Evolutionary conservation across 2,329 filamentous ascomycete species (phyloP).

Genomic region (Colletotrichum sp.): DNA sequence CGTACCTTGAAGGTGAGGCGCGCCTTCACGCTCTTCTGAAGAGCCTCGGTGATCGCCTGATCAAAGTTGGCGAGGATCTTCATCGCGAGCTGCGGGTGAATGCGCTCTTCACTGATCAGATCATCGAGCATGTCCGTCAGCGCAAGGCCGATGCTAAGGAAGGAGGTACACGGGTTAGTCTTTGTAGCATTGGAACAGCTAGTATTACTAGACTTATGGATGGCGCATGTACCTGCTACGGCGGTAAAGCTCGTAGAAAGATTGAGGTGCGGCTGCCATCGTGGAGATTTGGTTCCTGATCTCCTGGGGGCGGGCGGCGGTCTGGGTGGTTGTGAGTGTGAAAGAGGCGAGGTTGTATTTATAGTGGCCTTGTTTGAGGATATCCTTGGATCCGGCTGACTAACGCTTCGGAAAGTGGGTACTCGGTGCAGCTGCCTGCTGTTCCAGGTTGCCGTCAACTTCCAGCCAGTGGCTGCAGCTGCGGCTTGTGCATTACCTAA

Average conservation of each 20-base stretch:
- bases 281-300: conserved; percentile 22
- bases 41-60: conserved; percentile 86
- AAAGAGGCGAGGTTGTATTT: conserved; percentile 17
- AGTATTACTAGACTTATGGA: conserved; percentile 32
- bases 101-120: conserved; percentile 90
- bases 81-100: conserved; percentile 98
- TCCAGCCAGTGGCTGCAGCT: neutral
- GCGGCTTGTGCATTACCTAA: neutral
- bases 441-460: neutral
- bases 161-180: conserved; percentile 17
- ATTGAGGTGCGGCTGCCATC: conserved; percentile 59
- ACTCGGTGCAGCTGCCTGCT: neutral
- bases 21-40: conserved; percentile 91
- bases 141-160: conserved; percentile 82
- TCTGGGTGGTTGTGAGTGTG: conserved; percentile 11
- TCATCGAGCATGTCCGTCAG: conserved; percentile 97
- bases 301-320: conserved; percentile 7
- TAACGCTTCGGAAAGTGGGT: conserved; percentile 24
- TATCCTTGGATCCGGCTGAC: conserved; percentile 26
- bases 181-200: conserved; percentile 24
- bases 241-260: conserved; percentile 94
- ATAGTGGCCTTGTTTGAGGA: conserved; percentile 22
- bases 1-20: conserved; percentile 92
- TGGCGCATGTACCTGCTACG: conserved; percentile 82
- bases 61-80: conserved; percentile 97